phyloP scores from a whole-genome alignment of 1,284 basidiomycete species.

The Boletus sp. region DNA sequence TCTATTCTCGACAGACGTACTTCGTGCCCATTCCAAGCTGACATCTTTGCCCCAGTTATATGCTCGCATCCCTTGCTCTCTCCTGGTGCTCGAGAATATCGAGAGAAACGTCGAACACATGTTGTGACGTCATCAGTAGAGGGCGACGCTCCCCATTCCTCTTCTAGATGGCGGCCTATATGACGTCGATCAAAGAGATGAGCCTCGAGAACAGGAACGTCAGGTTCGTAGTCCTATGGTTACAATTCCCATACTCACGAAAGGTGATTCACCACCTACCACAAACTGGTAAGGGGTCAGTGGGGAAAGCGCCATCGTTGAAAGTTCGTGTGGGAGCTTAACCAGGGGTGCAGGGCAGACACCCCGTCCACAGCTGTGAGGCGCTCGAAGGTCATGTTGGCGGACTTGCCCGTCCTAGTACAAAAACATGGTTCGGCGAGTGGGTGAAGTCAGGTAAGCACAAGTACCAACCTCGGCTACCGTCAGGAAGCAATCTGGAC shows the following conservation, averaged over 20 bases:
- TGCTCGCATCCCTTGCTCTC: constrained; percentile 54
- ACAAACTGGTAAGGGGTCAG: constrained; percentile 76
- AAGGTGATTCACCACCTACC: constrained; percentile 72
- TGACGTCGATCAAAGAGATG: constrained; percentile 91
- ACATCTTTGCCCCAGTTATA: constrained; percentile 82
- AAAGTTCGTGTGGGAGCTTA: constrained; percentile 60
- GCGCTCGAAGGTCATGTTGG: constrained; percentile 83
- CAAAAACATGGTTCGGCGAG: constrained; percentile 11
- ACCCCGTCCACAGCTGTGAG: constrained; percentile 60
- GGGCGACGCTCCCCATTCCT: constrained; percentile 74
- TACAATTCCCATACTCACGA: constrained; percentile 47
- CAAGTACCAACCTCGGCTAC: constrained; percentile 70
- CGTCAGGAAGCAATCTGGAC: constrained; percentile 82
- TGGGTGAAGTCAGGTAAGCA: constrained; percentile 1
- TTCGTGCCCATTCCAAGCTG: constrained; percentile 77
- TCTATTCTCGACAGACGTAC: constrained; percentile 43
- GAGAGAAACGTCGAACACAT: constrained; percentile 86
- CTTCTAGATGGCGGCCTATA: constrained; percentile 61
- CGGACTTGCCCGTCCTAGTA: constrained; percentile 69
- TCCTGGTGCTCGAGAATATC: constrained; percentile 44
- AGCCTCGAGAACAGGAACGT: constrained; percentile 50
- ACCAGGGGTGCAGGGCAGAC: constrained; percentile 72
- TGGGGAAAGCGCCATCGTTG: constrained; percentile 67
- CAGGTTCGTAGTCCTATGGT: not conserved
- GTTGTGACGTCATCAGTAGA: constrained; percentile 59